These are phyloP conservation scores for Trametes hirsuta DNA, from an alignment of 1,284 basidiomycete species.

Conservation along the genomic window DNA sequence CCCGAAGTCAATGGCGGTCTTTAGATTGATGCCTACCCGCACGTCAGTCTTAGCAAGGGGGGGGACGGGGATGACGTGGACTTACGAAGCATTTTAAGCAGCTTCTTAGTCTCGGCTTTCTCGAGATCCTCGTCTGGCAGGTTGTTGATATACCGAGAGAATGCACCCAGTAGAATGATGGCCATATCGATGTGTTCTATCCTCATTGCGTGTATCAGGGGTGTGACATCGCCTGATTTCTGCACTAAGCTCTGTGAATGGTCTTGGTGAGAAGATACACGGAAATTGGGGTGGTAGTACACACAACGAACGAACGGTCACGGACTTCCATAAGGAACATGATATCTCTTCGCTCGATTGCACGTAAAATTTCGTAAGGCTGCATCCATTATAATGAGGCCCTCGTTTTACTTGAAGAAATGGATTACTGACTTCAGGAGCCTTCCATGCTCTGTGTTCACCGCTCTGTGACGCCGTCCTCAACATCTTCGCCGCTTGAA, in stretches of 20 bases:
- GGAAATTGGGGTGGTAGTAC: conserved; percentile 3
- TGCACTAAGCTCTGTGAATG: conserved; percentile 66
- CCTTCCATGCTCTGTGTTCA: conserved; percentile 46
- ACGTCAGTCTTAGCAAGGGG: conserved; percentile 7
- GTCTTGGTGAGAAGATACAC: not conserved
- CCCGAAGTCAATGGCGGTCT: conserved; percentile 82
- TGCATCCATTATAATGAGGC: conserved; percentile 33
- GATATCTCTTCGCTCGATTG: conserved; percentile 74
- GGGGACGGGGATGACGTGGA: conserved; percentile 7
- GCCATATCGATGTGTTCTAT: conserved; percentile 76
- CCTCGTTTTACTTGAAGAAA: not conserved
- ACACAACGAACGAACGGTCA: conserved; percentile 78
- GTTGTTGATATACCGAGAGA: conserved; percentile 81
- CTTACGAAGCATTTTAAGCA: conserved; percentile 76
- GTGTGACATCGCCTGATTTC: conserved; percentile 74
- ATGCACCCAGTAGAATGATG: conserved; percentile 76
- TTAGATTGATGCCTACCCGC: conserved; percentile 70
- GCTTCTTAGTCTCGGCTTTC: conserved; percentile 61
- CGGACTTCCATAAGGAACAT: conserved; percentile 79
- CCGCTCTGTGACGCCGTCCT: conserved; percentile 10
- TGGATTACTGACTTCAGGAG: conserved; percentile 55
- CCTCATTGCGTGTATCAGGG: conserved; percentile 80
- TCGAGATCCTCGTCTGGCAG: conserved; percentile 72
- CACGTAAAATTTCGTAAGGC: conserved; percentile 76
- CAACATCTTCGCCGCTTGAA: conserved; percentile 23